phyloP scores from a whole-genome alignment of 495 filamentous ascomycete genomes.

The Xylaria nigripes region DNA sequence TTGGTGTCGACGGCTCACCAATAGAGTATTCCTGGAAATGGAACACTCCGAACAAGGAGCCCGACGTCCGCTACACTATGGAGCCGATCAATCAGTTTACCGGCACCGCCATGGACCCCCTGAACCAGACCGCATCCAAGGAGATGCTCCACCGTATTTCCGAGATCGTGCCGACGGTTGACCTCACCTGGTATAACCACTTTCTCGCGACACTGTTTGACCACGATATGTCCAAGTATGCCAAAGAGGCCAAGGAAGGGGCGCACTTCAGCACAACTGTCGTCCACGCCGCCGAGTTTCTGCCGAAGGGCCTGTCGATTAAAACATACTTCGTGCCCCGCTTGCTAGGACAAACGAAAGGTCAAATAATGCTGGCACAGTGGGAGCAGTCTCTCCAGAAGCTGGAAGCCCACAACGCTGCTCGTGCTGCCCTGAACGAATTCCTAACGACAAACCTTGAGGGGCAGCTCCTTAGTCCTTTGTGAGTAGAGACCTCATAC shows the following conservation, averaged over 20 bases:
- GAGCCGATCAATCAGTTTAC: slow-evolving; percentile 16
- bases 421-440: not conserved
- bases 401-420: not conserved
- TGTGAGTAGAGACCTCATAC: not conserved
- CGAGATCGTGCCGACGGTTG: not conserved
- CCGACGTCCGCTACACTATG: slow-evolving; percentile 17
- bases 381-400: slow-evolving; percentile 1
- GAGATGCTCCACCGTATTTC: slow-evolving; percentile 13
- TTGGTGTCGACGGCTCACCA: slow-evolving; percentile 14
- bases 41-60: slow-evolving; percentile 12
- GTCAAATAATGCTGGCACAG: not conserved
- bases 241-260: not conserved
- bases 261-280: slow-evolving; percentile 1
- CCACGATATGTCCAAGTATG: slow-evolving; percentile 2
- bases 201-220: slow-evolving; percentile 8
- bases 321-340: slow-evolving; percentile 8
- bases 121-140: slow-evolving; percentile 14
- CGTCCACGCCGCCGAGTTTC: slow-evolving; percentile 6
- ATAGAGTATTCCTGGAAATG: slow-evolving; percentile 28
- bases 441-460: not conserved
- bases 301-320: not conserved
- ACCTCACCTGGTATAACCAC: slow-evolving; percentile 8
- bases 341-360: not conserved
- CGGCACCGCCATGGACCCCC: slow-evolving; percentile 19
- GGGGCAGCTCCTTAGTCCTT: not conserved